A percentile compares a stretch with the other conserved stretches of the same genome.
These are phyloP conservation scores for Gypsophila paniculata DNA, from an alignment of 179 eudicot species.

Conservation along the genomic window DNA sequence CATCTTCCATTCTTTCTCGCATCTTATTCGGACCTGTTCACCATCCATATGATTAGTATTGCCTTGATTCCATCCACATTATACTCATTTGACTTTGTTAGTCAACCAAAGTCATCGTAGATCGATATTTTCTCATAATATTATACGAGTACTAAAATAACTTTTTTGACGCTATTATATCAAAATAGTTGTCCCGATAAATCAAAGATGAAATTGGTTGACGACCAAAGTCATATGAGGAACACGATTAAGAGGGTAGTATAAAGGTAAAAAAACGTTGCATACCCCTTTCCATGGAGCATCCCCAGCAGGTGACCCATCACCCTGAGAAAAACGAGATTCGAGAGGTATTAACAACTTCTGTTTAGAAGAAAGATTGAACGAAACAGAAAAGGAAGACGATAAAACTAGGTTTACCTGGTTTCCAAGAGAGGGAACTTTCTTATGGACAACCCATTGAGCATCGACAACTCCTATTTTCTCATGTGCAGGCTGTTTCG, in stretches of 20 bases:
- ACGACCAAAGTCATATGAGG: too few species aligned
- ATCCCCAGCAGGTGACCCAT: neutral
- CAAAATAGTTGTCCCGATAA: too few species aligned
- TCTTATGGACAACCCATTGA: constrained; percentile 52
- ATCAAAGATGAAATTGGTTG: too few species aligned
- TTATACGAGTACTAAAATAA: too few species aligned
- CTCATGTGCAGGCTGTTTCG: constrained; percentile 41
- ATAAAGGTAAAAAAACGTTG: neutral
- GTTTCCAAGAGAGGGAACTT: constrained; percentile 52
- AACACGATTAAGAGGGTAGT: neutral
- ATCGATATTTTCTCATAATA: too few species aligned
- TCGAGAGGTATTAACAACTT: constrained; percentile 5
- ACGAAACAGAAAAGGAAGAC: neutral
- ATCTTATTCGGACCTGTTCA: constrained; percentile 29
- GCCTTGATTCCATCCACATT: too few species aligned
- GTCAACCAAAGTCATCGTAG: too few species aligned
- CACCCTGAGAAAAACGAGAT: constrained; percentile 23
- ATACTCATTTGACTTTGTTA: neutral
- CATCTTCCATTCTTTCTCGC: constrained; percentile 39
- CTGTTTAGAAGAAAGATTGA: neutral
- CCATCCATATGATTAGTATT: neutral
- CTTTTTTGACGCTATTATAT: too few species aligned
- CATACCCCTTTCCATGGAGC: constrained; percentile 35
- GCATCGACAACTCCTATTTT: constrained; percentile 62
- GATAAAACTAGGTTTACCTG: constrained; percentile 32